These are phyloP conservation scores for Saccharomyces paradoxus DNA, from an alignment of 805 yeast genomes.

Conservation along the genomic window DNA sequence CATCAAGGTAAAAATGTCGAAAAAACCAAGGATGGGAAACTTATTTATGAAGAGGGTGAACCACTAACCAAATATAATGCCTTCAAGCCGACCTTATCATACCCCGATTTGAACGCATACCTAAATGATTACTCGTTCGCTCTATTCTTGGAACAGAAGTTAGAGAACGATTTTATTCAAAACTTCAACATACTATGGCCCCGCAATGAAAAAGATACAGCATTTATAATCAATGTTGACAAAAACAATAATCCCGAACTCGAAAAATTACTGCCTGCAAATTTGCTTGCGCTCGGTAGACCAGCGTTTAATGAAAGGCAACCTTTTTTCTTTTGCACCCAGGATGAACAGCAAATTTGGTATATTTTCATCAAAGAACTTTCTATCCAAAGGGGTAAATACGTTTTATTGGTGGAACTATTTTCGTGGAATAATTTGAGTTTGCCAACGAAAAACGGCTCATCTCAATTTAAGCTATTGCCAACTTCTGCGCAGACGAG, in stretches of 20 bases:
- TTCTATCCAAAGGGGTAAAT: conserved; percentile 24
- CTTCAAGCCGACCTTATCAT: conserved; percentile 37
- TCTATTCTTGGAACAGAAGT: conserved; percentile 53
- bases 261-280: conserved; percentile 42
- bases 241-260: conserved; percentile 32
- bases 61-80: conserved; percentile 31
- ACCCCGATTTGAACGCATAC: conserved; percentile 44
- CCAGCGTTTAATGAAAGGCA: conserved; percentile 54
- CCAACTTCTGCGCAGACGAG: conserved; percentile 59
- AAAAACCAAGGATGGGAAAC: background rate
- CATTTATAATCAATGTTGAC: conserved; percentile 20
- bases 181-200: conserved; percentile 50
- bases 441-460: conserved; percentile 36
- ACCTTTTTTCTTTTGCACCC: conserved; percentile 44
- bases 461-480: conserved; percentile 36
- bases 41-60: conserved; percentile 25
- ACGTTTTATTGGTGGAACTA: conserved; percentile 39
- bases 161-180: conserved; percentile 38
- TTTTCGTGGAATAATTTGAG: conserved; percentile 51
- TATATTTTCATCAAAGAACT: conserved; percentile 46
- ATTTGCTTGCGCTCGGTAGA: conserved; percentile 45
- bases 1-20: background rate
- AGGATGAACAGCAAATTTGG: conserved; percentile 50
- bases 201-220: conserved; percentile 35
- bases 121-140: conserved; percentile 53